phyloP scores from a whole-genome alignment of 495 filamentous ascomycete genomes.

The Neurospora sp. region DNA sequence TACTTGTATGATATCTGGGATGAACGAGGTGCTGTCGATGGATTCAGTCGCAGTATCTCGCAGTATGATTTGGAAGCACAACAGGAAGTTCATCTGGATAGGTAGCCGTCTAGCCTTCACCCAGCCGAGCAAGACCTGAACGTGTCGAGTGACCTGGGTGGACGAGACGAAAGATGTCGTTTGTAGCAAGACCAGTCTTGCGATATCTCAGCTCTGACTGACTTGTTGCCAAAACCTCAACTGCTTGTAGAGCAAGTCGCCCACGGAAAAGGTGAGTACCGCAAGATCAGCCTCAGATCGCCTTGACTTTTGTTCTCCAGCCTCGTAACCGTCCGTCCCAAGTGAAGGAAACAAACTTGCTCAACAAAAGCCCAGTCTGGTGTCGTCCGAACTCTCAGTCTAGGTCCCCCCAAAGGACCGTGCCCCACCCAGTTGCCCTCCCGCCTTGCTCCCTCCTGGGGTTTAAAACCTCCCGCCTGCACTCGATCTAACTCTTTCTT shows the following conservation, averaged over 20 bases:
- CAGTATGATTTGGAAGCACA: background rate
- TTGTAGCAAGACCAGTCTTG: background rate
- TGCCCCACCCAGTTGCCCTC: background rate
- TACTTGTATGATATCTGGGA: background rate
- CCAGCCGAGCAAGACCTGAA: background rate
- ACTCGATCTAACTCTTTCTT: background rate
- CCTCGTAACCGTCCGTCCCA: background rate
- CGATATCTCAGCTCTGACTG: background rate
- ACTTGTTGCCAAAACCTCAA: background rate
- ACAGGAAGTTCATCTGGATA: background rate
- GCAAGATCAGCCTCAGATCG: background rate
- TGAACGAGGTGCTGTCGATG: background rate
- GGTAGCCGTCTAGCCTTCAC: background rate
- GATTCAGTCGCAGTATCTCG: background rate
- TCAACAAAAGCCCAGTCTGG: background rate
- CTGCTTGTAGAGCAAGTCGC: background rate
- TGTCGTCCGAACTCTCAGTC: background rate
- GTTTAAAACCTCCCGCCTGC: background rate
- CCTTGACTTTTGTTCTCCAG: background rate
- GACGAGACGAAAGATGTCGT: background rate
- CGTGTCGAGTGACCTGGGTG: background rate
- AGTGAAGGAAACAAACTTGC: background rate
- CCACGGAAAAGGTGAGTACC: background rate
- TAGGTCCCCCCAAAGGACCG: background rate
- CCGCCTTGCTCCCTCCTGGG: background rate